phyloP scores from a whole-genome alignment of 2,329 filamentous ascomycete genomes.

The Sphaerostilbella broomeana region DNA sequence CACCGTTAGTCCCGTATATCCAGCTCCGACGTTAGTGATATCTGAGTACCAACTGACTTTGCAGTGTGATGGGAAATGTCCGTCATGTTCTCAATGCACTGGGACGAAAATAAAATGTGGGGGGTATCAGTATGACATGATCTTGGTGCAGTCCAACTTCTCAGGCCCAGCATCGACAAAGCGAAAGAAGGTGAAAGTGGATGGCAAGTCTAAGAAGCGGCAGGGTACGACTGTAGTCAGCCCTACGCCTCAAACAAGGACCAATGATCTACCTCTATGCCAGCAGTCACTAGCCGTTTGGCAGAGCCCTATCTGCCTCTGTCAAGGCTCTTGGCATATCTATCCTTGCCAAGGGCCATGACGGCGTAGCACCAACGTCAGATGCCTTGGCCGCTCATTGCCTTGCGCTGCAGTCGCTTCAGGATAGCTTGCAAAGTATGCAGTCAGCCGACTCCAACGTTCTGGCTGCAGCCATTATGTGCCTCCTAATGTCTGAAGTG shows the following conservation, averaged over 20 bases:
- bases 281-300: too few species aligned
- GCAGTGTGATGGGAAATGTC: slow-evolving; percentile 22
- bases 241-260: too few species aligned
- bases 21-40: neutral
- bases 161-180: neutral
- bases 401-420: slow-evolving; percentile 24
- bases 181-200: neutral
- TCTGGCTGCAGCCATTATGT: slow-evolving; percentile 30
- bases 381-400: slow-evolving; percentile 24
- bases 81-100: slow-evolving; percentile 21
- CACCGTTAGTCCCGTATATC: neutral
- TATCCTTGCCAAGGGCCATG: slow-evolving; percentile 20
- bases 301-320: slow-evolving; percentile 22
- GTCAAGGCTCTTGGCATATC: slow-evolving; percentile 28
- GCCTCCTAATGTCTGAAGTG: slow-evolving; percentile 27
- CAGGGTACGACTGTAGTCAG: slow-evolving; percentile 1
- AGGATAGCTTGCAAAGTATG: slow-evolving; percentile 12
- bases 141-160: slow-evolving; percentile 16
- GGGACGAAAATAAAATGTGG: slow-evolving; percentile 16
- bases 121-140: slow-evolving; percentile 21
- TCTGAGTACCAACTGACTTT: neutral
- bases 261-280: too few species aligned
- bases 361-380: slow-evolving; percentile 17
- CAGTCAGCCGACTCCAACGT: slow-evolving; percentile 15
- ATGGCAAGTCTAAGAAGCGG: neutral